phyloP scores from a whole-genome alignment of 805 yeast species.

The Sugiyamaella marilandica region DNA sequence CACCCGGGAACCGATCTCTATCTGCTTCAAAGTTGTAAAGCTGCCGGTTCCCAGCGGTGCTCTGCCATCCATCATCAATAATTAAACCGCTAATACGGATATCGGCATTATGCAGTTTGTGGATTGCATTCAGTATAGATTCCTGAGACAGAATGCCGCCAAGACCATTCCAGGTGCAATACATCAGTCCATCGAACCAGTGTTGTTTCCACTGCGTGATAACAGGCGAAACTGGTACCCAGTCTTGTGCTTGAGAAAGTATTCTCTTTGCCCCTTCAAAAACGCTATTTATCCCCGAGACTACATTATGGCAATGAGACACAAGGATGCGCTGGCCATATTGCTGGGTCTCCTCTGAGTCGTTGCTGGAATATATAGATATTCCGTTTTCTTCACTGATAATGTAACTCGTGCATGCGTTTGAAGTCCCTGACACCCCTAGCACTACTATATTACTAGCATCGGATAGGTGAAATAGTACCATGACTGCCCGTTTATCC shows the following conservation, averaged over 20 bases:
- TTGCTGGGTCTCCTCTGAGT: constrained; percentile 8
- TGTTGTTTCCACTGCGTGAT: constrained; percentile 1
- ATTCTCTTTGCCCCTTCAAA: constrained; percentile 16
- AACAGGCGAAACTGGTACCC: not conserved
- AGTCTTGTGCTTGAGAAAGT: constrained; percentile 2
- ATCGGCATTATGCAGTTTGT: constrained; percentile 22
- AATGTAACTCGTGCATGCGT: constrained; percentile 15
- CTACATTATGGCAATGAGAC: constrained; percentile 17
- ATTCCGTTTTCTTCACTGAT: constrained; percentile 6
- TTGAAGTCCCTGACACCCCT: constrained; percentile 22
- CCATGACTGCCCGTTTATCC: constrained; percentile 10
- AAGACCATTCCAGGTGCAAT: constrained; percentile 33
- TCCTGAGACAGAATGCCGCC: constrained; percentile 25
- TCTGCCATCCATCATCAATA: constrained; percentile 34
- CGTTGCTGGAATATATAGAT: constrained; percentile 14
- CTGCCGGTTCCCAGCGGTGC: constrained; percentile 19
- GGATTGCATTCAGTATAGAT: constrained; percentile 21
- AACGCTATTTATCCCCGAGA: not conserved
- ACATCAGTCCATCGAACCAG: constrained; percentile 29
- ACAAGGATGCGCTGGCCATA: constrained; percentile 18
- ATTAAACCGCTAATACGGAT: constrained; percentile 23
- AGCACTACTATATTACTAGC: constrained; percentile 24
- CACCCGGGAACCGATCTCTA: constrained; percentile 25
- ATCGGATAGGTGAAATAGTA: constrained; percentile 17
- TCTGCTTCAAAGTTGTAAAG: constrained; percentile 25